Evolutionary conservation across 768 basidiomycete genomes (phyloP).

Genomic region (Suillus brevipes): DNA sequence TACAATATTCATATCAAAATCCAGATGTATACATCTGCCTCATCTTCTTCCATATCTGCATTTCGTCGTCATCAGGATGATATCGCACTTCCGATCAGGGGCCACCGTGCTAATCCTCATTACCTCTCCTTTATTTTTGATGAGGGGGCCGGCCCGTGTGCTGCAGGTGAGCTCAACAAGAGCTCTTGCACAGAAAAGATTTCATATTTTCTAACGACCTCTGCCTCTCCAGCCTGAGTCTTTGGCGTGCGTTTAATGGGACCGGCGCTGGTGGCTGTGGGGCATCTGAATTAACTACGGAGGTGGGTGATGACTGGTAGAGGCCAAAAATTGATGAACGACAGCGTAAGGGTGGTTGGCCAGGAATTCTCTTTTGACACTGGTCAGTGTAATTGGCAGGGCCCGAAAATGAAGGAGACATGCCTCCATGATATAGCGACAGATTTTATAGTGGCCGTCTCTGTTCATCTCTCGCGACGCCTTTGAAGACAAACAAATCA

Average conservation of each 20-base stretch:
- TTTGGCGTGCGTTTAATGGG: neutral
- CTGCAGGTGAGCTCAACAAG: no score
- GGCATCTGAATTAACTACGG: neutral
- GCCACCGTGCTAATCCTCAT: neutral
- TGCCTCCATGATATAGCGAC: constrained; percentile 30
- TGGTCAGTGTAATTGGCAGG: neutral
- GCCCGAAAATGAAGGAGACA: neutral
- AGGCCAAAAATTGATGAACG: neutral
- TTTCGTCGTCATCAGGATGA: neutral
- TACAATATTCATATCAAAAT: neutral
- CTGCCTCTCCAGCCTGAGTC: neutral
- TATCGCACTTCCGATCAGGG: neutral
- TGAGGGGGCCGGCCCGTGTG: no score
- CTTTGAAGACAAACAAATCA: constrained; percentile 10
- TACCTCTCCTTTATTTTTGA: neutral
- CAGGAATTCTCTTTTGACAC: constrained; percentile 25
- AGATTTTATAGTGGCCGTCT: constrained; percentile 17
- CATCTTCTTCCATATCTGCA: neutral
- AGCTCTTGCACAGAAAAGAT: no score
- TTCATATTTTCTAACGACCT: no score
- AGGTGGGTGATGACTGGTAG: neutral
- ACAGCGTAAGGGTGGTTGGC: constrained; percentile 24
- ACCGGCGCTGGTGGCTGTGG: neutral
- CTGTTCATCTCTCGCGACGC: constrained; percentile 20
- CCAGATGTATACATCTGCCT: neutral